Evolutionary conservation across 2,329 filamentous ascomycete genomes (phyloP), one percentile per base, ranked within the genome.

Genomic region (Phialocephala subalpina): DNA sequence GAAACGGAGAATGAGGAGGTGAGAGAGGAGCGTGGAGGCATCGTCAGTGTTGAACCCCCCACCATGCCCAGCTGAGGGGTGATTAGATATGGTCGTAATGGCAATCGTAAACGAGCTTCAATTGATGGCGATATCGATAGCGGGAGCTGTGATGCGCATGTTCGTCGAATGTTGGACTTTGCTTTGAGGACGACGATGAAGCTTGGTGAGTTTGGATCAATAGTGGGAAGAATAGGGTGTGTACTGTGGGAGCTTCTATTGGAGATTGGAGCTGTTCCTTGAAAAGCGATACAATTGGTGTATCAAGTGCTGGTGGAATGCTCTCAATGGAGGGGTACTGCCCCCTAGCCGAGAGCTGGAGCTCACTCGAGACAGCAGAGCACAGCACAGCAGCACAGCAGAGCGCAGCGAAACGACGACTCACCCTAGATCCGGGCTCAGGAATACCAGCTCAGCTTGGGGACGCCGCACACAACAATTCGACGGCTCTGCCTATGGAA

Each of bases 1-100:
- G 92, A 92, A 76, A 97, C 92, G 73, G 93, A 94, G 80, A 97
- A 97, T 72, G 93, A 96, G 77, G 92, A 93, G 70, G 92, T 96
- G 77, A 97, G 86, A 73, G 92, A 90, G 75, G 92, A 88, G 86
- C 93, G 90, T 77, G 93, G 93, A 12, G 94, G 94, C 94, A 97
- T 97, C 82, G 73, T 73, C 61, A 76, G 63, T 36, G 70, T 85
- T 86, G 84, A 84, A n/a, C 27, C 49, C 81, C 83, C 84, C 82
- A 86, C 85, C 86, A 87, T 85, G 79, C 80, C 69, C 62, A 67
- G 60, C 33, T 38, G 60, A 55, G 56, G 62, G 20, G 59, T 64
- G 69, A 67, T 72, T 68, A 68, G 70, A 69, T 67, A 69, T 64
- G 67, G 64, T 69, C 63, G 69, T 69, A 69, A 70, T 69, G 62